Conservation (phyloP, 129 eudicot species). For the Helianthus tuberosus region DNA sequence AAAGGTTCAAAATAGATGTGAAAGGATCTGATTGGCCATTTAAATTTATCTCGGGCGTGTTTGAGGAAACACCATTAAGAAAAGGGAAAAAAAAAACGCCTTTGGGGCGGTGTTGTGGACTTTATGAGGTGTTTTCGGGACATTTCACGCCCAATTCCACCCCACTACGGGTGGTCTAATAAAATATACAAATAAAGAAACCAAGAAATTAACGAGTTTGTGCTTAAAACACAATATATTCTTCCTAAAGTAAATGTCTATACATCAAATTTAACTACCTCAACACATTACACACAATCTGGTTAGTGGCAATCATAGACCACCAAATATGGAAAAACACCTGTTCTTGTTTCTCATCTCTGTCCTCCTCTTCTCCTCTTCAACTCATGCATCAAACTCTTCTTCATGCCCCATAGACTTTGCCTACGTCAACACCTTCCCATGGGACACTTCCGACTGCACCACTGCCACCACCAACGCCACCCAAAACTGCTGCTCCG, state of each 20-base stretch:
- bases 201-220: neutral
- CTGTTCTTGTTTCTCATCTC: slow-evolving; percentile 2
- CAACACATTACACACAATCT: neutral
- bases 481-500: slow-evolving; percentile 53
- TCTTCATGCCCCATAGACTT: slow-evolving; percentile 69
- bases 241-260: neutral
- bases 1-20: no score
- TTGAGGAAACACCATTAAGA: no score
- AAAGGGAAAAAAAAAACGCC: no score
- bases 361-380: slow-evolving; percentile 14
- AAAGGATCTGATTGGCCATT: no score
- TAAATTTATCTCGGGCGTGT: no score
- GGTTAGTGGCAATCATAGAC: neutral
- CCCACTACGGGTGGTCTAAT: no score
- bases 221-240: neutral
- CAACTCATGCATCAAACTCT: slow-evolving; percentile 25
- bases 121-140: no score
- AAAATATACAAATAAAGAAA: no score
- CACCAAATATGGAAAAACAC: neutral
- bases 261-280: neutral
- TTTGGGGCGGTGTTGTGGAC: no score
- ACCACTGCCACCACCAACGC: slow-evolving; percentile 28
- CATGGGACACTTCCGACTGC: slow-evolving; percentile 65
- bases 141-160: no score
- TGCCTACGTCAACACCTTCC: slow-evolving; percentile 53